A percentile compares a stretch with the other conserved stretches of the same genome.
These are phyloP conservation scores for Pythium graminicola DNA, from an alignment of 352 stramenopile species.

Conservation along the genomic window DNA sequence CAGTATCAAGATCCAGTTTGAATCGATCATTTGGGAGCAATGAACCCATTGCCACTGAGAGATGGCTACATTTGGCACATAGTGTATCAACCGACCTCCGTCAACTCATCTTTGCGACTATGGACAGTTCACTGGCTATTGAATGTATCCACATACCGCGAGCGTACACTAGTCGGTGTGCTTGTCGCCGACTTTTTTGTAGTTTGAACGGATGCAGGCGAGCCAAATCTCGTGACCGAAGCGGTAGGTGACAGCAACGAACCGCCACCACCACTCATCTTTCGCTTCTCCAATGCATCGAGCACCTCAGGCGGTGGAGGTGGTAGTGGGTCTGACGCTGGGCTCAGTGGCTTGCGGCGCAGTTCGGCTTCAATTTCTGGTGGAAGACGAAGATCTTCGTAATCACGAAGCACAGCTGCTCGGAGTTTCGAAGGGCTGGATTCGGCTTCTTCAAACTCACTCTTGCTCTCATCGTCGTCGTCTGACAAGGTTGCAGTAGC, in stretches of 20 bases:
- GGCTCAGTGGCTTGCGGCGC: conserved; percentile 11
- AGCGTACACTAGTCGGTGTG: conserved; percentile 14
- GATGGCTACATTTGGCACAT: too few relatives aligned
- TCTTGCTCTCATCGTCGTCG: conserved; percentile 10
- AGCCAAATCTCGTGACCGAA: conserved; percentile 15
- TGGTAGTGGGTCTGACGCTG: conserved; percentile 1
- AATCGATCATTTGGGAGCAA: too few relatives aligned
- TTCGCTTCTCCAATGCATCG: conserved; percentile 16
- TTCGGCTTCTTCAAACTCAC: conserved; percentile 18
- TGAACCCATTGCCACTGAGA: too few relatives aligned
- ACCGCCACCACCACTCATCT: not conserved
- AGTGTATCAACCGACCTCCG: too few relatives aligned
- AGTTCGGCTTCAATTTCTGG: conserved; percentile 23
- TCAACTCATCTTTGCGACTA: not conserved
- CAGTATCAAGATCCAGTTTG: too few relatives aligned
- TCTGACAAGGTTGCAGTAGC: not conserved
- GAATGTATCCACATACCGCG: conserved; percentile 29
- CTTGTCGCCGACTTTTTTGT: conserved; percentile 6
- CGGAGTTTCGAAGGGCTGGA: conserved; percentile 1
- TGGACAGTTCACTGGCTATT: conserved; percentile 12
- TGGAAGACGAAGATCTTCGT: conserved; percentile 16
- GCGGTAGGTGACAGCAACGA: not conserved
- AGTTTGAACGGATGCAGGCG: conserved; percentile 4
- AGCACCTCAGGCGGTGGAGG: conserved; percentile 22
- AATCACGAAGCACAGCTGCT: conserved; percentile 2